Conservation (phyloP, 2,329 filamentous ascomycete species). For the Hymenotorrendiella dingleyae region DNA sequence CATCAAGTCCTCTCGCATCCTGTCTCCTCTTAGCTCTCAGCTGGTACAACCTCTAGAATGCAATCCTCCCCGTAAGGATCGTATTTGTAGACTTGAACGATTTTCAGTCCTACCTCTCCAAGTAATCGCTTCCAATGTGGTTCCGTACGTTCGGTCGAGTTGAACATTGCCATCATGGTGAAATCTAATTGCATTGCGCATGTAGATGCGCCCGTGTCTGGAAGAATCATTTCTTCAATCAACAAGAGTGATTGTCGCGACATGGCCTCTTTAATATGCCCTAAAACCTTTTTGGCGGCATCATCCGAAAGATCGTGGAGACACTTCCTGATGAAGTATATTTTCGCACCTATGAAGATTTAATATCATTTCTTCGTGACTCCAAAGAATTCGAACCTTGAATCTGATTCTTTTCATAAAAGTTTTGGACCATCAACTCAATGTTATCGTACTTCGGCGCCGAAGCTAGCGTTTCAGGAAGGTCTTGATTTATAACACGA, state of each 20-base stretch:
- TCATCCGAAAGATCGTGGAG: conserved; percentile 14
- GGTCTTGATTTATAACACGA: conserved; percentile 1
- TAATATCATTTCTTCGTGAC: not conserved
- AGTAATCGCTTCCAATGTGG: not conserved
- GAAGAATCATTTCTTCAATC: conserved; percentile 4
- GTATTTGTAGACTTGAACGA: not conserved
- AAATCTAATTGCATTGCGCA: conserved; percentile 2
- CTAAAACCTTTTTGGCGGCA: not conserved
- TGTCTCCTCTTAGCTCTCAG: too few relatives aligned
- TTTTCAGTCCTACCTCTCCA: not conserved
- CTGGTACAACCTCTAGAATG: conserved; percentile 1
- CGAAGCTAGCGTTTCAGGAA: not conserved
- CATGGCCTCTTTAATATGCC: not conserved
- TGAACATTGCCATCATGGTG: conserved; percentile 1
- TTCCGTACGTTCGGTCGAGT: not conserved
- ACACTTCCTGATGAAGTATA: conserved; percentile 14
- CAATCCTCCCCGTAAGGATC: not conserved
- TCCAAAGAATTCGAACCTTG: not conserved
- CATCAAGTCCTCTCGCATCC: too few relatives aligned
- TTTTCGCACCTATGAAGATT: not conserved
- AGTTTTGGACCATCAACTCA: not conserved
- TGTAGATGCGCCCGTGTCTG: not conserved
- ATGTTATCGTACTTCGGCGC: not conserved
- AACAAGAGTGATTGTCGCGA: not conserved
- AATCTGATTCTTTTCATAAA: not conserved